Evolutionary conservation across 345 rosid species (phyloP).

Genomic region (Citrus australasica): DNA sequence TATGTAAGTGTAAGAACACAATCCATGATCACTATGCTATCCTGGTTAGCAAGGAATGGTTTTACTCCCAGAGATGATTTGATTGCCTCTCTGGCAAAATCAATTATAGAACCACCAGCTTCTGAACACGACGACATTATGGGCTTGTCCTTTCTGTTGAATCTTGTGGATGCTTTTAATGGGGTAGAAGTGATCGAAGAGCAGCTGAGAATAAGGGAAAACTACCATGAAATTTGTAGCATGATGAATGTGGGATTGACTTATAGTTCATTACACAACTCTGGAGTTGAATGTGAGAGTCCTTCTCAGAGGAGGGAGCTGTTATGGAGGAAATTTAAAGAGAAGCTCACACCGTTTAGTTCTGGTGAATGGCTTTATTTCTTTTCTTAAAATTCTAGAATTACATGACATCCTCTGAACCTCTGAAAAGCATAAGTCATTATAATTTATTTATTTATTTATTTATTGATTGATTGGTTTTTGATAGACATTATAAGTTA

Average conservation of each 20-base stretch:
- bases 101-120: constrained; percentile 79
- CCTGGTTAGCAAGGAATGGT: constrained; percentile 85
- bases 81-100: constrained; percentile 71
- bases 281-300: constrained; percentile 74
- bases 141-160: constrained; percentile 85
- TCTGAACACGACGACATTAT: constrained; percentile 79
- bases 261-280: constrained; percentile 75
- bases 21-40: constrained; percentile 59
- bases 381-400: neutral
- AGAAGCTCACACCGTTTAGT: constrained; percentile 54
- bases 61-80: constrained; percentile 84
- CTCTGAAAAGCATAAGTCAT: neutral
- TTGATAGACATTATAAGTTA: no score
- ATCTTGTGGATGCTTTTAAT: constrained; percentile 80
- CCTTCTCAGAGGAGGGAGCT: constrained; percentile 74
- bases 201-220: constrained; percentile 70
- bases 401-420: neutral
- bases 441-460: neutral
- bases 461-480: no score
- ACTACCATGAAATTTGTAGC: constrained; percentile 79
- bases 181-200: constrained; percentile 94
- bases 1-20: constrained; percentile 59
- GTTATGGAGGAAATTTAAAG: constrained; percentile 57
- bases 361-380: constrained; percentile 51
- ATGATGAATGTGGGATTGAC: constrained; percentile 92